Base-by-base conservation (phyloP, 768 basidiomycete genomes). In the Termitomyces sp. region DNA sequence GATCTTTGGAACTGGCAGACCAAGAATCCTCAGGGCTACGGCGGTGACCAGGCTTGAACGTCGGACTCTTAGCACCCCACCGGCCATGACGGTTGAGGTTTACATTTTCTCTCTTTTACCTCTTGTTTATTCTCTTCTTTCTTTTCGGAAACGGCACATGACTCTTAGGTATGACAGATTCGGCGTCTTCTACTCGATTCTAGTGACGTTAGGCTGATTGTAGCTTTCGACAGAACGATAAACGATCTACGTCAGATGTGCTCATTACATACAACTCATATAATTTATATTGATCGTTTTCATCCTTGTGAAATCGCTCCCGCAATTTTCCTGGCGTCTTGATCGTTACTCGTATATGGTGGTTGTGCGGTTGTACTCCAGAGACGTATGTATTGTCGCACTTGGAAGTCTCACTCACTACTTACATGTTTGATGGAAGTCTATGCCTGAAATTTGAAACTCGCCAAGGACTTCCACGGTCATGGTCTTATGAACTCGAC, bases 1-100 rank as follows among this genome's bases (percentile, higher is more conserved):
- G 97, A 99, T 73, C 78, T 97, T 65, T 98, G 97, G 97, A 95
- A 95, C 76, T 99, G 95, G 93, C 96, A 98, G 77, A 86, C 85
- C n/a, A 91, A 86, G 71, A 92, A 97, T 66, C 92, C 91, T 7
- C 69, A 82, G 32, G 95, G 95, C 3, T 97, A 91, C 62, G 67
- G 52, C 20, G 37, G 46, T 34, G 52, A 50, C 13, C 30, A 56
- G 26, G 53, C 26, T 44, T 53, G 27, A 61, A 27, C 18, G 5
- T 34, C 48, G 24, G n/a, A 46, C 18, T 9, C 18, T 26, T 30
- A 26, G 12, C 5, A 20, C 26, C 18, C 18, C 12, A 9, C 18
- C 12, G 32, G 10, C 32, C 30, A 39, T 34, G 9, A 39, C 26
- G 9, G 30, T 30, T 30, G 30, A 30, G 4, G 30, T 30, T 3